Evolutionary conservation across 2,329 filamentous ascomycete genomes (phyloP), one percentile per base, ranked within the genome.

Genomic region (Pleurostoma richardsiae): DNA sequence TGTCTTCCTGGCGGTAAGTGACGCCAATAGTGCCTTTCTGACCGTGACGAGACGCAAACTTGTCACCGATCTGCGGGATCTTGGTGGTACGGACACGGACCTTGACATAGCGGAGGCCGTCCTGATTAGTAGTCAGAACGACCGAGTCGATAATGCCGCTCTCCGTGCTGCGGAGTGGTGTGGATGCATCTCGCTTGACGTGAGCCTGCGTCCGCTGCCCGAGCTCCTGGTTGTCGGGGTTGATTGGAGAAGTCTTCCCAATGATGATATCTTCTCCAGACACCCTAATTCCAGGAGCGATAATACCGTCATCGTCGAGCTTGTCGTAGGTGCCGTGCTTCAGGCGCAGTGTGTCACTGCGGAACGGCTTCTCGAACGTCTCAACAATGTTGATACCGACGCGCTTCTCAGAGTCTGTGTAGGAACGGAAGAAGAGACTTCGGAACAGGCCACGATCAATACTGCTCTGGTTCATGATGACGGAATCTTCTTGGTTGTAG

Each of bases 401-500:
- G 54, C 90, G 86, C 77, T 97, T 97, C 72, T 99, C 94, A 55
- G 90, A 90, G 62, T 99, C 94, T 30, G 90, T 95, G 69, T 99
- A 99, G 8, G 92, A 90, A 56, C 95, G 85, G 80, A 96, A 99
- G 76, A 97, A 99, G 46, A 99, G 72, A 79, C 90, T 96, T 61
- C 95, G 83, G 85, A 99, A 99, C 4, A 99, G 77, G 52, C 94
- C 94, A 61, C 94, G 88, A 67, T 99, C 94, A 60, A 99, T 97
- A 68, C 90, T 96, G 72, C 90, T 96, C 73, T 99, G 94, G 68
- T 99, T 99, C 94, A 99, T 97, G 60, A 99, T 96, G 56, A 99
- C 92, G 56, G 94, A 99, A 83, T 99, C 94, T 90, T 99, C 94
- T 67, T 99, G 95, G 69, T 99, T 99, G 76, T 99, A 99, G 50